Evolutionary conservation across 2,329 filamentous ascomycete genomes (phyloP), one percentile per base, ranked within the genome.

Genomic region (Pestalotiopsis fici): DNA sequence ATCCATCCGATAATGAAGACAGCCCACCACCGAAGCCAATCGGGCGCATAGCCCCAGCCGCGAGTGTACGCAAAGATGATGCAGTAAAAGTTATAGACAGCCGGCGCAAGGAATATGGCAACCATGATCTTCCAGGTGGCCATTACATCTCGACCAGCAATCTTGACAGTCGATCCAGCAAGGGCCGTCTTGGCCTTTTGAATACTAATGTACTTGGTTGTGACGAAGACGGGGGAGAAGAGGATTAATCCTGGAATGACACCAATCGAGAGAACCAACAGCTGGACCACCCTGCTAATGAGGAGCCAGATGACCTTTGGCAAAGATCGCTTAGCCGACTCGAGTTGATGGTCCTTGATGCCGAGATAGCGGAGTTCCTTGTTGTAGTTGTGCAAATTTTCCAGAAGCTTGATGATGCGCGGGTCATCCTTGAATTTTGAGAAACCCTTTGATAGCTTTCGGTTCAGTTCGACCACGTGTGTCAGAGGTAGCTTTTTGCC

Each of bases 111-210:
- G 1, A 92, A 93, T 77, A 97, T 86, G 9, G 94, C 91, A n/a
- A 97, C 93, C 39, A 97, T 86, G 21, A 97, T 88, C 79, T 97
- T 97, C 94, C 94, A 97, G 0, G 94, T 97, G 0, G 94, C 93
- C 85, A 97, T 94, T 65, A 97, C 94, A 78, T 97, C 94, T 68
- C 91, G 89, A 25, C 93, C 94, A 76, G 94, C 91, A 66, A 97
- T 89, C 81, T 97, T 97, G 78, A 97, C 94, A 1, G 91, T 92
- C 5, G 93, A 97, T 15, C 91, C 93, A 18, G 93, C 94, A 67
- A 97, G 84, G 2, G 94, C 94, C 79, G 94, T 91, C 75, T 89
- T 90, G 11, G 94, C 93, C 81, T 97, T 97, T 74, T 90, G 89
- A 66, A 88, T 88, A 67, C 93, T 96, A 76, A 97, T 95, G 66